Base-by-base conservation (phyloP, 2,329 filamentous ascomycete species). In the Seiridium cupressi region DNA sequence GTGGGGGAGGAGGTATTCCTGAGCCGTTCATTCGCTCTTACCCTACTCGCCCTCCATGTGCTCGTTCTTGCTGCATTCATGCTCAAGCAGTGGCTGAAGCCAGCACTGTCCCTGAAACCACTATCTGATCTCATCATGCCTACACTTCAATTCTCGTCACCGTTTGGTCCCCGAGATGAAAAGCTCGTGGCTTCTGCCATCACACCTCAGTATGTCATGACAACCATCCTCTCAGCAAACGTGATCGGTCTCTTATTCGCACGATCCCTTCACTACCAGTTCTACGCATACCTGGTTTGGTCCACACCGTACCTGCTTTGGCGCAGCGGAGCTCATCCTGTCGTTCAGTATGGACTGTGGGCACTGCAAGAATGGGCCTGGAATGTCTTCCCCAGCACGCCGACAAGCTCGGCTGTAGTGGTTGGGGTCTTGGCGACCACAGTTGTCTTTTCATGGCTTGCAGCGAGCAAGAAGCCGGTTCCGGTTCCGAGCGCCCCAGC, bases 211-310 rank as follows among this genome's bases (percentile, higher is more conserved):
- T 96, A 91, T 73, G 84, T 94, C 64, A 84, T 91, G 80, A 92
- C 89, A 4, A 86, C 88, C 3, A 83, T 96, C 49, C 82, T 97
- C 57, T 87, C 88, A 9, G 89, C 92, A 64, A 89, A 93, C 66
- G 80, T 87, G 36, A 85, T 96, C 60, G 93, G 93, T 44, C 83
- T 96, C 76, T 82, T 97, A 51, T 96, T 92, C 71, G 93, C 93
- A 34, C 84, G 93, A 60, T 94, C 90, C 59, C 83, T 97, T 67
- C 93, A 97, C 78, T 97, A 97, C 80, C 93, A 97, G 71, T 97
- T 97, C 80, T 97, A 93, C 76, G 87, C 91, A 51, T 97, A 96
- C 80, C 84, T 96, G 61, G 91, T 90, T 35, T 97, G 93, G 93
- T 85, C 90, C 11, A 92, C 91, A 5, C 93, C 93, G 0, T 96